Base-by-base conservation (phyloP, 345 rosid genomes). In the Lagerstroemia speciosa region DNA sequence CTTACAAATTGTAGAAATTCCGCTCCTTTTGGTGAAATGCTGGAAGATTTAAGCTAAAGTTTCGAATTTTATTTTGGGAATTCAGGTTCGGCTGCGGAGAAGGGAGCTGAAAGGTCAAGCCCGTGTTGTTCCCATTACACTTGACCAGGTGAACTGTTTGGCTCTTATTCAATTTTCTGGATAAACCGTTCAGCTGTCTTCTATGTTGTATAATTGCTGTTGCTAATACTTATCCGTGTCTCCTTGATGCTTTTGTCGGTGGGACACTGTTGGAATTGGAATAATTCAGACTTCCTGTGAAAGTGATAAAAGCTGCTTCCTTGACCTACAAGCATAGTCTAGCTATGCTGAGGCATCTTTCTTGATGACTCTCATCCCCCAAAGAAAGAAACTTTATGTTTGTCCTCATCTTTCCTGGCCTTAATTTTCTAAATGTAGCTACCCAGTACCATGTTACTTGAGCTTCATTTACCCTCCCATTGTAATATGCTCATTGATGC, bases 111-210 rank as follows among this genome's bases (percentile, higher is more conserved):
- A 82, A 57, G 76, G 88, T 33, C 78, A 75, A 69, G 93, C 93
- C 14, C 87, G 85, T 78, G 90, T 93, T 75, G 96, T 93, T 62
- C 98, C 97, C 69, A 82, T 93, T 74, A 86, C 84, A 41, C 98
- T 91, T 12, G 98, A 91, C 73, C 94, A 93, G 97, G 97, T 93
- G 17, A 24, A 36, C 34, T 72, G 6, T 12, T 55, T 67, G 8
- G 38, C 32, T 34, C 31, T 38, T 52, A 48, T n/a, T 27, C 16
- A 16, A n/a, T 29, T 34, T n/a, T 55, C 40, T 24, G 31, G 40
- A n/a, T 29, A 29, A 36, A 55, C 26, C 43, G 53, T 58, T 55
- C 33, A 4, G 12, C 11, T 26, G 14, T 26, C 5, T 27, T 26
- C 32, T 2, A 4, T 57, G 62, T 24, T 9, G 3, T 52, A 6